Conservation (phyloP, 1,284 basidiomycete genomes). For the Cutaneotrichosporon sp. region DNA sequence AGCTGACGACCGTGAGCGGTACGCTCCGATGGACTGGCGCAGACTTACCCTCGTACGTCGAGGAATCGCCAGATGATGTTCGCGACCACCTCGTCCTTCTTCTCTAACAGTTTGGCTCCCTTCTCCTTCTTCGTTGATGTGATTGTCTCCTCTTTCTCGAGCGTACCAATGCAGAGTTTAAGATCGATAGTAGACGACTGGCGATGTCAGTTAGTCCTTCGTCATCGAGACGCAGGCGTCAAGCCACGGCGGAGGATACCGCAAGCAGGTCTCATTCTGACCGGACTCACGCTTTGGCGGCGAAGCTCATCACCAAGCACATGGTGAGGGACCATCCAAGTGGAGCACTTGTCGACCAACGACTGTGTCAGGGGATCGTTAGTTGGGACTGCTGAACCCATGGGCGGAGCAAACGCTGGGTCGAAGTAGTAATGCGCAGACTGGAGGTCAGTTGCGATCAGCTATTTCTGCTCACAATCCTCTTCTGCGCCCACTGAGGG, state of each 20-base stretch:
- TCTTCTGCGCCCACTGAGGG: conserved; percentile 65
- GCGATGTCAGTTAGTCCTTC: neutral
- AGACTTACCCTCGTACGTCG: conserved; percentile 77
- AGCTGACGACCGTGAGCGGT: conserved; percentile 45
- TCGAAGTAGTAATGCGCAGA: conserved; percentile 52
- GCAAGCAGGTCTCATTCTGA: too few relatives aligned
- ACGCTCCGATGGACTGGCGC: neutral
- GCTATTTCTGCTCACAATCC: conserved; percentile 57
- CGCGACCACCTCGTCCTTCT: conserved; percentile 97
- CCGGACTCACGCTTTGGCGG: conserved; percentile 80
- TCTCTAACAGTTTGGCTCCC: conserved; percentile 80
- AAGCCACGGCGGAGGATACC: too few relatives aligned
- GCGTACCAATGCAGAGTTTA: conserved; percentile 86
- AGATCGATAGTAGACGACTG: conserved; percentile 97
- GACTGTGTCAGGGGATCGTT: conserved; percentile 72
- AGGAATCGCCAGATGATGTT: conserved; percentile 98
- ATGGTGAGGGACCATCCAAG: conserved; percentile 86
- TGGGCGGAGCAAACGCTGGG: conserved; percentile 27
- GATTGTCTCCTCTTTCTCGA: conserved; percentile 70
- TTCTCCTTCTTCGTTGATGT: conserved; percentile 68
- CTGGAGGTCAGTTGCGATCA: too few relatives aligned
- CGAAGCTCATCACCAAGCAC: conserved; percentile 91
- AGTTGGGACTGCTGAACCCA: conserved; percentile 57
- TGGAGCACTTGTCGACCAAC: conserved; percentile 77
- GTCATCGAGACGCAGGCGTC: too few relatives aligned